Evolutionary conservation across 768 basidiomycete genomes (phyloP).

Genomic region (Phylloporus sp.): DNA sequence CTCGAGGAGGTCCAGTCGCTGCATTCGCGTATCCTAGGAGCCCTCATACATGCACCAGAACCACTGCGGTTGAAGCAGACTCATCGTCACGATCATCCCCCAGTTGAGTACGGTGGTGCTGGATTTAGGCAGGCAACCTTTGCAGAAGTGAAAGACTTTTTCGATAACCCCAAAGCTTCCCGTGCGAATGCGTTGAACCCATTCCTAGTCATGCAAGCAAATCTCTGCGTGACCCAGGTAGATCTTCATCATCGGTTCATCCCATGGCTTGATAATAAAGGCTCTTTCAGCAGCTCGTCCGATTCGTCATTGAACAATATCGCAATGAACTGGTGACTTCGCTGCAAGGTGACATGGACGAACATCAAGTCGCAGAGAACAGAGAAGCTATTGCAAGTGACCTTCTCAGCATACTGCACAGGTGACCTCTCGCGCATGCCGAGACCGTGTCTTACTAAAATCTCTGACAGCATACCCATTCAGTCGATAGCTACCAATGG

Average conservation of each 20-base stretch:
- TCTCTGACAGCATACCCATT: constrained; percentile 67
- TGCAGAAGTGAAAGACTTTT: constrained; percentile 85
- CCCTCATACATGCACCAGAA: constrained; percentile 72
- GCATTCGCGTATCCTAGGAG: constrained; percentile 68
- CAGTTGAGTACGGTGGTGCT: constrained; percentile 60
- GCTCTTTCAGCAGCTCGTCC: constrained; percentile 75
- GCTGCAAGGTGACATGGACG: constrained; percentile 60
- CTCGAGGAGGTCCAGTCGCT: constrained; percentile 82
- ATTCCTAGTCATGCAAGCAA: constrained; percentile 89
- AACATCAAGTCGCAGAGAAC: constrained; percentile 62
- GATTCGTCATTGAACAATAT: constrained; percentile 90
- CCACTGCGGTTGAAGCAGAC: constrained; percentile 63
- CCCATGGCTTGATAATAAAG: neutral
- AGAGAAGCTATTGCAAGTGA: constrained; percentile 84
- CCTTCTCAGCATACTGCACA: constrained; percentile 79
- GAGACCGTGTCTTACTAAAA: constrained; percentile 3
- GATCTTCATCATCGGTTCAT: constrained; percentile 9
- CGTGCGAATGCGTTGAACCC: constrained; percentile 83
- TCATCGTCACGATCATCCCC: constrained; percentile 43
- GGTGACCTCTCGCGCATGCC: constrained; percentile 35
- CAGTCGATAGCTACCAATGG: constrained; percentile 90
- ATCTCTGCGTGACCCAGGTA: constrained; percentile 89
- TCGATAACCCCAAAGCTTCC: constrained; percentile 85
- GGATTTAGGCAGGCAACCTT: constrained; percentile 81
- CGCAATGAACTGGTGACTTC: constrained; percentile 76